Base-by-base conservation (phyloP, 805 yeast species). In the Candida namnaoensis region DNA sequence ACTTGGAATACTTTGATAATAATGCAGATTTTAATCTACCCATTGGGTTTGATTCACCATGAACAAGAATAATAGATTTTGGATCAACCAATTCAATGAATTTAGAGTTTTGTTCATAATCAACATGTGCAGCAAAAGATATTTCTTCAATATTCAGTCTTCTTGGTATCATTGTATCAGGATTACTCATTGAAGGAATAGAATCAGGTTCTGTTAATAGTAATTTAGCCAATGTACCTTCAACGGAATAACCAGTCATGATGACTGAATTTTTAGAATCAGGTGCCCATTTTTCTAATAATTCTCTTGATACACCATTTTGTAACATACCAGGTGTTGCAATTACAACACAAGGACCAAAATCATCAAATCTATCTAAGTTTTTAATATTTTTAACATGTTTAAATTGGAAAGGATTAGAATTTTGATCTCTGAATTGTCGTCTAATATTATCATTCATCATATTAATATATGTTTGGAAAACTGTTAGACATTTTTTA, bases 111-210 rank as follows among this genome's bases (percentile, higher is more conserved):
- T 93, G 96, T 53, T 85, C 88, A 61, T 83, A 93, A 58, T 93
- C 99, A 23, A 93, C 99, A 62, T 93, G 99, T 0, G 99, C 99
- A n/a, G 99, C 98, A 70, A 93, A 93, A 1, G 98, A 90, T 5
- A 93, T 82, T 61, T 93, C 99, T 49, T 91, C 97, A 14, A 93
- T 81, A 38, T 75, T 76, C 42, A 95, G 64, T 48, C 97, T 72
- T 55, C 99, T 78, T 5, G 98, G 97, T 35, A 93, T 82, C 44
- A 78, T 75, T 15, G 80, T 65, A 46, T 88, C 96, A 0, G 95
- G 86, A 49, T 86, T 87, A n/a, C 71, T 66, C 24, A 78, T 66
- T 0, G 97, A 82, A 1, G 93, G 95, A 38, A 93, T 87, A n/a
- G 87, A 84, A 34, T 78, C 76, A 1, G 99, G 99, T 52, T 90